Evolutionary conservation across 208 protist genomes (phyloP).

Genomic region (Leishmania guyanensis): DNA sequence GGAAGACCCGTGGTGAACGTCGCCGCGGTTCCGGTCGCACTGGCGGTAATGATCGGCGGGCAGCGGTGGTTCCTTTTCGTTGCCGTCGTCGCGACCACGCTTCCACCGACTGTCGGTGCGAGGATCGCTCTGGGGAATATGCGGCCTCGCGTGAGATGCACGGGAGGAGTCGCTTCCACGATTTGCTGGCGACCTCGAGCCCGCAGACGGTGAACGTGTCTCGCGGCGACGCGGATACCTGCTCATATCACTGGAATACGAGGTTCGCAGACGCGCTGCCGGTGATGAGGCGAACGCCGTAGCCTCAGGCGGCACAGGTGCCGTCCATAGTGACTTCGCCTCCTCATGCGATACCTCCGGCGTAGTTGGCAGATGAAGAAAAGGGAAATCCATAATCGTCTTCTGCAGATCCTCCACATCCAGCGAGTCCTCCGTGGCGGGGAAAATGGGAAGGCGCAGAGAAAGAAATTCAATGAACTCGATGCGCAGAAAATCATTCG

Average conservation of each 20-base stretch:
- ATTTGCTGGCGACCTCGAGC: not conserved
- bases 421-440: conserved; percentile 8
- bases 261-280: not conserved
- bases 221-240: not conserved
- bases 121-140: not conserved
- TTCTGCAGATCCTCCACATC: conserved; percentile 10
- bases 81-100: not conserved
- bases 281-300: not conserved
- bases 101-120: not conserved
- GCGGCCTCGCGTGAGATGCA: not conserved
- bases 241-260: not conserved
- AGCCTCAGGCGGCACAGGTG: not conserved
- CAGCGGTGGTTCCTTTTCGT: not conserved
- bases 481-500: conserved; percentile 39
- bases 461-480: conserved; percentile 40
- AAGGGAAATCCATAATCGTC: conserved; percentile 12
- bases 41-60: not conserved
- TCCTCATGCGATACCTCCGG: conserved; percentile 8
- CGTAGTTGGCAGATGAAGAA: not conserved
- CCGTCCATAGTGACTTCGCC: conserved; percentile 16
- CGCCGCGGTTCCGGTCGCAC: not conserved
- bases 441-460: conserved; percentile 31
- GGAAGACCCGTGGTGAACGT: not conserved
- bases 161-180: not conserved
- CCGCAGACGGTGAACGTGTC: not conserved